Evolutionary conservation across 1,284 basidiomycete species (phyloP), one percentile per base, ranked within the genome.

Genomic region (Apiotrichum porosum): DNA sequence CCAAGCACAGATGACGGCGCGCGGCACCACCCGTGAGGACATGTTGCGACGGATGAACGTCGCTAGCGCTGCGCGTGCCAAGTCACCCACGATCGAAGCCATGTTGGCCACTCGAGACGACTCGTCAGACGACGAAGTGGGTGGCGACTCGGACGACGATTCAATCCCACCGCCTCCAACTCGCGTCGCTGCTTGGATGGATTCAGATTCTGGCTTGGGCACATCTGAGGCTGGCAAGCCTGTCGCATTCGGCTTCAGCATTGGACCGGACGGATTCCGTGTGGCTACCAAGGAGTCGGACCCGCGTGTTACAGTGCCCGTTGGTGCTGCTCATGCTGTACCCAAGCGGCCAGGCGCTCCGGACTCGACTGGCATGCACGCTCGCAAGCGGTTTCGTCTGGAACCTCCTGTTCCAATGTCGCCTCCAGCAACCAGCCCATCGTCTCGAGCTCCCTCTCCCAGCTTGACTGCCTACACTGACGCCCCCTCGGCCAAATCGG

Each of bases 241-340:
- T 18, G 45, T 31, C 9, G 51, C 62, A 2, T 62, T 64, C 38
- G 58, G 52, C 1, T 65, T 65, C 41, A 65, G 55, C 10, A 61
- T 65, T 21, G 60, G 62, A 9, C 58, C 62, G 0, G 37, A 50
- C 21, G 62, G 62, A 1, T 62, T 64, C 37, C 24, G 23, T 5
- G 45, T 50, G 15, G 44, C 47, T 5, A 37, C 19, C 9, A 36
- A 50, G 2, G 43, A 37, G 14, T 42, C 32, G 15, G 12, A 28
- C 12, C 26, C 21, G 5, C 13, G 18, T 18, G 10, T 19, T 33
- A 49, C 50, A 10, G 37, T 47, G 9, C 14, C 33, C 5, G 42
- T 36, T 6, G 21, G 28, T 12, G 13, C 34, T 13, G 22, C 41
- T 26, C 23, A 22, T 9, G 21, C 9, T 8, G n/a, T 31, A 6